These are phyloP conservation scores for Rhodamnia argentea DNA, from an alignment of 345 rosid genomes.

Conservation along the genomic window DNA sequence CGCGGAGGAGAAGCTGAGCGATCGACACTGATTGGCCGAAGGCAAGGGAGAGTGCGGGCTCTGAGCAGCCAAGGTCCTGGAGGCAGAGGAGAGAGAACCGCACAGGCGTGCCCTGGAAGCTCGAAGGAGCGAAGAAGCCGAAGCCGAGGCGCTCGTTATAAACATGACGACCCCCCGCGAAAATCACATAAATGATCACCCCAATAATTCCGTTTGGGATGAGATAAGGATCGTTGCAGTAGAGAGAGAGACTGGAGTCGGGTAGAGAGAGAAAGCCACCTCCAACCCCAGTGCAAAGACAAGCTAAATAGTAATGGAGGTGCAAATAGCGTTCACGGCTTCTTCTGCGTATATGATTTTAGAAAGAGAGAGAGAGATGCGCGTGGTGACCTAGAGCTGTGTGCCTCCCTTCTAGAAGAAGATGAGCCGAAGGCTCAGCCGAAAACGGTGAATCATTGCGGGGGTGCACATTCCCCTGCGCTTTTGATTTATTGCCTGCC, in stretches of 20 bases:
- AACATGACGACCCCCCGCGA: slow-evolving; percentile 48
- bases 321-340: background rate
- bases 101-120: slow-evolving; percentile 40
- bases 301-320: background rate
- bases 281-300: background rate
- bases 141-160: slow-evolving; percentile 35
- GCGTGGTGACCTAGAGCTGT: slow-evolving; percentile 22
- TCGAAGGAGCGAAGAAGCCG: slow-evolving; percentile 54
- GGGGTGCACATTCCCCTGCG: background rate
- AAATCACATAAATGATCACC: background rate
- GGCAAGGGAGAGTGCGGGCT: background rate
- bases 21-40: slow-evolving; percentile 20
- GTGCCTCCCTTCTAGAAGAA: slow-evolving; percentile 12
- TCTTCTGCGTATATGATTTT: background rate
- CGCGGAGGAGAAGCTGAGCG: slow-evolving; percentile 40
- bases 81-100: slow-evolving; percentile 4
- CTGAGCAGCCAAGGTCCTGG: slow-evolving; percentile 8
- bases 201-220: background rate
- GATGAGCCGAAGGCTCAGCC: background rate
- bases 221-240: background rate
- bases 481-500: background rate
- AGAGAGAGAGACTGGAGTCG: background rate
- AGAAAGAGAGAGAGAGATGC: slow-evolving; percentile 2
- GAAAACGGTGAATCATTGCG: background rate
- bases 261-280: background rate